phyloP scores from a whole-genome alignment of 2,329 filamentous ascomycete genomes.

The Ilyonectria sp. region DNA sequence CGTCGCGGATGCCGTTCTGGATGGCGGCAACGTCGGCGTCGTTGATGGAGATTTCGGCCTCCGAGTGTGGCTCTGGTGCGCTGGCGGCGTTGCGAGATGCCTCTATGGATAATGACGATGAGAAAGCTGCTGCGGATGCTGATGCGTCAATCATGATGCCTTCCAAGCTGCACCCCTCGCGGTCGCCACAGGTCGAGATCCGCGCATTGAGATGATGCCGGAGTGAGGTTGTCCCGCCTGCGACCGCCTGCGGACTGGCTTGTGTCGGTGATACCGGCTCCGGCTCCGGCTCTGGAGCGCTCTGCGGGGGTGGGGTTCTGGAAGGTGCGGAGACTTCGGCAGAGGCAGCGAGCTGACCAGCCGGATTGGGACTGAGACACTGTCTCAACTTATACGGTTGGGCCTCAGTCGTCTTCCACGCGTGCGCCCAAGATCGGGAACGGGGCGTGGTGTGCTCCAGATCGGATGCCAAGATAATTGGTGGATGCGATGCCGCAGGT shows the following conservation, averaged over 20 bases:
- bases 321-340: conserved; percentile 14
- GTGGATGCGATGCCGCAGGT: too few species aligned
- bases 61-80: neutral
- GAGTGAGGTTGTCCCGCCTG: conserved; percentile 13
- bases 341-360: neutral
- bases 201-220: conserved; percentile 15
- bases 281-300: conserved; percentile 19
- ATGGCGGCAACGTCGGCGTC: conserved; percentile 47
- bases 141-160: conserved; percentile 16
- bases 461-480: too few species aligned
- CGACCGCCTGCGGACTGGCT: neutral
- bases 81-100: neutral
- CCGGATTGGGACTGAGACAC: neutral
- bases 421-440: too few species aligned
- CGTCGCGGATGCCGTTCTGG: conserved; percentile 43
- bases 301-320: conserved; percentile 21
- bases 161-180: neutral
- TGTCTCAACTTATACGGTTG: neutral
- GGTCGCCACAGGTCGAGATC: conserved; percentile 1
- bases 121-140: conserved; percentile 2
- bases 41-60: conserved; percentile 40
- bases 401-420: too few species aligned
- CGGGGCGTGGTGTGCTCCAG: too few species aligned
- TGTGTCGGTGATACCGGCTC: conserved; percentile 25
- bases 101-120: conserved; percentile 3